Percentiles rank a stretch among this genome's conserved stretches.
Conservation (phyloP, 2,329 filamentous ascomycete genomes). For the Ceratocystis papillata region DNA sequence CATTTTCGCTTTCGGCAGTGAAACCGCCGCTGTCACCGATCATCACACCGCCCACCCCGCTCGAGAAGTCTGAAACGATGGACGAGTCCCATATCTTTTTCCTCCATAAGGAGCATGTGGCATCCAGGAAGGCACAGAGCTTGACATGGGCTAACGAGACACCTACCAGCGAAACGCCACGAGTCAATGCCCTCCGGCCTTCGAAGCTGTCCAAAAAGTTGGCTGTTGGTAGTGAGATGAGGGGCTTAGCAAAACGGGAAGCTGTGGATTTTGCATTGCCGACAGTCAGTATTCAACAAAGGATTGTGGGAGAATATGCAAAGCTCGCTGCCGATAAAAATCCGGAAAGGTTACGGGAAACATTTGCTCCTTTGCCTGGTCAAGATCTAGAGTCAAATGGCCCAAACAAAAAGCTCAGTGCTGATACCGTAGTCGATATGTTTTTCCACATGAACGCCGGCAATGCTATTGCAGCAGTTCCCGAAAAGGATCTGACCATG, state of each 20-base stretch:
- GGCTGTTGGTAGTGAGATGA: background rate
- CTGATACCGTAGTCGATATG: slow-evolving; percentile 15
- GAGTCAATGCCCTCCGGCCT: background rate
- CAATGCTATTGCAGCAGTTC: slow-evolving; percentile 35
- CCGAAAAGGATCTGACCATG: slow-evolving; percentile 48
- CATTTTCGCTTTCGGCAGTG: background rate
- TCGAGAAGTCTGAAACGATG: background rate
- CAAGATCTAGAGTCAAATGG: slow-evolving; percentile 4
- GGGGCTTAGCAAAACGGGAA: background rate
- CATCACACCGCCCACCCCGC: slow-evolving; percentile 22
- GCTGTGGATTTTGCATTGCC: slow-evolving; percentile 13
- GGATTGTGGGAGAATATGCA: slow-evolving; percentile 18
- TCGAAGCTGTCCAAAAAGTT: background rate
- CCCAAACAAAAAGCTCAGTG: background rate
- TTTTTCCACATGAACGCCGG: slow-evolving; percentile 21
- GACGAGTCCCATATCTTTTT: background rate
- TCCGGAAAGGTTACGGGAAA: background rate
- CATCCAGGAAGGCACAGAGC: background rate
- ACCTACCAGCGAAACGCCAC: background rate
- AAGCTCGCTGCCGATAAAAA: slow-evolving; percentile 5
- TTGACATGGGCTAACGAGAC: background rate
- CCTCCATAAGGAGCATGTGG: background rate
- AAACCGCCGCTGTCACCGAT: slow-evolving; percentile 15
- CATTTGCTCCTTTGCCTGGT: slow-evolving; percentile 10
- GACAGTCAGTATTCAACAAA: slow-evolving; percentile 18